Evolutionary conservation across 176 grass and related monocot genomes (phyloP).

Genomic region (Triticum monococcum): DNA sequence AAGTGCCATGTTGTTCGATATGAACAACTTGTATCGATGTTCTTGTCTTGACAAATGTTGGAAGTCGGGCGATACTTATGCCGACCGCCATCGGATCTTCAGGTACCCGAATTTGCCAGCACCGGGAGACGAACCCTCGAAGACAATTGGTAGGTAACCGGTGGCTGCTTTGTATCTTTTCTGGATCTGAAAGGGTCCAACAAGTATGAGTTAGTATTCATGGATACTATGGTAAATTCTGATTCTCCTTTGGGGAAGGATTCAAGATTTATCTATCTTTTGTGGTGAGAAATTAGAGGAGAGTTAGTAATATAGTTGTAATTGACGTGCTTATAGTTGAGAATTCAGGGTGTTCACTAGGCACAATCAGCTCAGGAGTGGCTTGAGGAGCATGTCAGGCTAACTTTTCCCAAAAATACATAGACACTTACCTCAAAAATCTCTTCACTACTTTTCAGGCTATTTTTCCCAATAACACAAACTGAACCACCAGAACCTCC

Average conservation of each 20-base stretch:
- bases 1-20: neutral
- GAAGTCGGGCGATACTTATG: neutral
- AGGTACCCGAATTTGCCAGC: slow-evolving; percentile 84
- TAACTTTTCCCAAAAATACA: no score
- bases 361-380: no score
- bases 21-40: neutral
- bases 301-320: neutral
- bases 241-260: neutral
- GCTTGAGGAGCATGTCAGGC: no score
- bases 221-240: neutral
- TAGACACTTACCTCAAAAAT: slow-evolving; percentile 63
- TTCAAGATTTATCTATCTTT: neutral
- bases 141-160: slow-evolving; percentile 74
- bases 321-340: neutral
- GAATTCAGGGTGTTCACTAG: neutral
- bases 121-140: slow-evolving; percentile 87
- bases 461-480: slow-evolving; percentile 79
- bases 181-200: slow-evolving; percentile 67
- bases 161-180: slow-evolving; percentile 87
- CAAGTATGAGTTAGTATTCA: slow-evolving; percentile 5
- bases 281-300: neutral
- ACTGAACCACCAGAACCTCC: slow-evolving; percentile 87
- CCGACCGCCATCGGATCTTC: slow-evolving; percentile 52
- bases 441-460: slow-evolving; percentile 78
- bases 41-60: neutral